Conservation (phyloP, 2,329 filamentous ascomycete species). For the Microdochium bolleyi region DNA sequence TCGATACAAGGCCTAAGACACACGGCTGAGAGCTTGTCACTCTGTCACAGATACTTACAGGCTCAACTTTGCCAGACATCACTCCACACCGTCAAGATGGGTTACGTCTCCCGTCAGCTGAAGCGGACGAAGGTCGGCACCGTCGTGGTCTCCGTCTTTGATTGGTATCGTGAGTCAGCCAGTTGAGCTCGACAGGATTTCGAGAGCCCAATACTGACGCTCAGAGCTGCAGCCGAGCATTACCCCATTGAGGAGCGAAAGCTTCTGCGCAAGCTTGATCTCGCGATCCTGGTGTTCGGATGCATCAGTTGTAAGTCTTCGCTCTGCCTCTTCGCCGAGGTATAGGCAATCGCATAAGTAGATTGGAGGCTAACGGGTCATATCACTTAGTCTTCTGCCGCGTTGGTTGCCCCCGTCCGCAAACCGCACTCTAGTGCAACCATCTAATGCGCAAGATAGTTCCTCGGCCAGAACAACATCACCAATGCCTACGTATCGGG, state of each 20-base stretch:
- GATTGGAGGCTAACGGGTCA: slow-evolving; percentile 13
- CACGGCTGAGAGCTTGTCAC: too few relatives aligned
- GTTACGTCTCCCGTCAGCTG: slow-evolving; percentile 3
- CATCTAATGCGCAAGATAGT: slow-evolving; percentile 12
- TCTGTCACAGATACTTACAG: too few relatives aligned
- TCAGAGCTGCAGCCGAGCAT: slow-evolving; percentile 10
- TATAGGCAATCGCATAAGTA: too few relatives aligned
- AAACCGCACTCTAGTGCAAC: not conserved
- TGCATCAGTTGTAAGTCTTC: slow-evolving; percentile 14
- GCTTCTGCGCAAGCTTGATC: slow-evolving; percentile 16
- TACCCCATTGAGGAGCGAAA: slow-evolving; percentile 15
- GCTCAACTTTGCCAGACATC: too few relatives aligned
- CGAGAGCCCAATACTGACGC: not conserved
- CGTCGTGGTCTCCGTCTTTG: slow-evolving; percentile 17
- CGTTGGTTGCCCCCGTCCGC: not conserved
- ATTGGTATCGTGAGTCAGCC: slow-evolving; percentile 17
- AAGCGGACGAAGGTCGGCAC: slow-evolving; percentile 14
- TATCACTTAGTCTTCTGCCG: not conserved
- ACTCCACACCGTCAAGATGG: not conserved
- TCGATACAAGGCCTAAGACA: too few relatives aligned
- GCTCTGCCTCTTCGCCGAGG: slow-evolving; percentile 32
- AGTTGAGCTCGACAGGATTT: not conserved
- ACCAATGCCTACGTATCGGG: slow-evolving; percentile 18
- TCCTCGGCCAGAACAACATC: slow-evolving; percentile 5
- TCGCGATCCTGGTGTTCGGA: slow-evolving; percentile 14